Conservation (phyloP, 768 basidiomycete species). For the Rubroboletus satanas region DNA sequence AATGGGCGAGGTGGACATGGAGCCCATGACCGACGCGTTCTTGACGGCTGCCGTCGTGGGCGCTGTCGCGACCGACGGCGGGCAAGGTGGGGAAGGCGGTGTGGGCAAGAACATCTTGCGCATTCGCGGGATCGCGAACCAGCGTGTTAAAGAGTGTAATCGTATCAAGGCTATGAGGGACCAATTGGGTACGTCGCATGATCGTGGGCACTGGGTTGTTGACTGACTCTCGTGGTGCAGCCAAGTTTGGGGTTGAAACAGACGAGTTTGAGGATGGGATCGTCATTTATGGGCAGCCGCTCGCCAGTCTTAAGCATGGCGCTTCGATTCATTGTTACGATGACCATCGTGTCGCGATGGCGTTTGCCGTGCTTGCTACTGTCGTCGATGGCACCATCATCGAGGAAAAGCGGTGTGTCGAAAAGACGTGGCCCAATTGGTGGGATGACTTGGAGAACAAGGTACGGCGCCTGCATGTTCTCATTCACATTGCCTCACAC, state of each 20-base stretch:
- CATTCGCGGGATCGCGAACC: constrained; percentile 94
- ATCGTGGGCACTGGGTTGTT: too few species aligned
- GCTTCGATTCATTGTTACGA: constrained; percentile 93
- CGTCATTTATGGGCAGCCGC: constrained; percentile 77
- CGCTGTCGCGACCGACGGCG: constrained; percentile 69
- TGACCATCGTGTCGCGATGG: constrained; percentile 98
- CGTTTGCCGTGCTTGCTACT: constrained; percentile 84
- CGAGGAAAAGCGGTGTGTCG: constrained; percentile 96
- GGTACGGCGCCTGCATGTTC: constrained; percentile 39
- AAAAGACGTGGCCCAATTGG: constrained; percentile 99
- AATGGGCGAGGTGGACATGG: constrained; percentile 79
- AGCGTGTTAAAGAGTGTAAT: constrained; percentile 98
- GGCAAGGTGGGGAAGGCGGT: constrained; percentile 35
- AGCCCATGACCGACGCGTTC: constrained; percentile 99
- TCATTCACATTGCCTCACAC: not conserved
- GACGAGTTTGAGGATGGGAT: constrained; percentile 92
- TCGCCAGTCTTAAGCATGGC: constrained; percentile 57
- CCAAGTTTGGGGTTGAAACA: constrained; percentile 92
- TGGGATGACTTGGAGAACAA: constrained; percentile 98
- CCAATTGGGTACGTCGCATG: constrained; percentile 65
- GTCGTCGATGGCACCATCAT: constrained; percentile 72
- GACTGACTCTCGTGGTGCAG: constrained; percentile 36
- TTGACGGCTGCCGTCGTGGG: constrained; percentile 91
- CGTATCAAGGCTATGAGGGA: constrained; percentile 96
- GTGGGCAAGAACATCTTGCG: constrained; percentile 51